Base-by-base conservation (phyloP, 352 stramenopile genomes). In the Pythium rhizo-oryzae region DNA sequence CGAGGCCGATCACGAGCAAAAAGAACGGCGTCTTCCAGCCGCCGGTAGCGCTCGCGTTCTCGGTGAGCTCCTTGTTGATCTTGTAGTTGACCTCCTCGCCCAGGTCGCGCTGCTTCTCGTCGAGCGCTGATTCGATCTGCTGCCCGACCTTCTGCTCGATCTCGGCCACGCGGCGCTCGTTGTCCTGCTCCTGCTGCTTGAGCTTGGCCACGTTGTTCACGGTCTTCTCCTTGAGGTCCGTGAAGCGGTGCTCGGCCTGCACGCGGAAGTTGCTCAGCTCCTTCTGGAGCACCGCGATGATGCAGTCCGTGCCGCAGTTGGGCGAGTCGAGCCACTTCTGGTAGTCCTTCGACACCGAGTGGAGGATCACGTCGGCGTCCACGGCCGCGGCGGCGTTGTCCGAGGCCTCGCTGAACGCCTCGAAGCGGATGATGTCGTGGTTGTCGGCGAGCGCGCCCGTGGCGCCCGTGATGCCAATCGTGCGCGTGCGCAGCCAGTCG, bases 161-260 rank as follows among this genome's bases (percentile, higher is more conserved):
- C 54, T 92, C 78, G 18, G 74, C 72, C 54, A 94, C 82, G 56
- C 84, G 81, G 47, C 76, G 80, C 69, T 96, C 86, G 67, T 93
- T 94, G 58, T 90, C 79, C 50, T 75, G 69, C 67, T 96, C 87
- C 61, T 92, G 83, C 47, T 79, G 80, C 70, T 86, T 87, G 25
- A 96, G 74, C 66, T 93, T 93, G 35, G 53, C 64, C 15, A 96
- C 85, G 19, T 79, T 93, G 69, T 92, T 90, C 59, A 82, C 77
- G n/a, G 84, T 96, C 75, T 92, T 93, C 66, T 96, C 87, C 75
- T 94, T 93, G 49, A 96, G 62, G 66, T 94, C 86, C 11, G 83
- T 75, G 63, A 96, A 92, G 50, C 84, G 82, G 72, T 96, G 87
- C 68, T 96, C 87, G 13, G 85, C 85, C 44, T 92, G 78, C 35